Base-by-base conservation (phyloP, 2,329 filamentous ascomycete species). In the Fusarium concolor region DNA sequence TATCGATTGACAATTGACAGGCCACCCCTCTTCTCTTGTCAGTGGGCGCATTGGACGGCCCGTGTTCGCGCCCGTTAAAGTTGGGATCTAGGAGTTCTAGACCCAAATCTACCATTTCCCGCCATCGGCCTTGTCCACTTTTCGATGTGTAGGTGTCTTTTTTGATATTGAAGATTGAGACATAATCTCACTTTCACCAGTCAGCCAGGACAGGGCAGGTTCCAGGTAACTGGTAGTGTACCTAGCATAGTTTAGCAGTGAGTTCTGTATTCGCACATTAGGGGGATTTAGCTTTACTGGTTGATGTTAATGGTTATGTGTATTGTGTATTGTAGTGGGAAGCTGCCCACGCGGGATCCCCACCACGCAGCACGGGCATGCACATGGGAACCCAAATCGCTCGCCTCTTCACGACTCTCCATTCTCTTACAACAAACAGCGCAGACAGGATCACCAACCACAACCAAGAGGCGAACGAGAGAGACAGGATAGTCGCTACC, bases 81-180 rank as follows among this genome's bases (percentile, higher is more conserved):
- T 62, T 62, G 55, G 47, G 55, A 68, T 70, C 67, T 66, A 62
- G 50, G 43, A 42, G 42, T 42, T 47, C 50, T 56, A 58, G 44
- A 33, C 70, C 55, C 58, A 44, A 68, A 62, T 70, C 45, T 70
- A 47, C 64, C 69, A 72, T 65, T 31, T 56, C 46, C 44, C 44
- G 50, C 54, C 56, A 72, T 63, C 49, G 55, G 43, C 46, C 67
- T 67, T 57, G 45, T 10, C 56, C 47, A 69, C 65, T 69, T 72
- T 72, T 62, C 39, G 31, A 26, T 26, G 26, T 26, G 7, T 26
- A 6, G 26, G 26, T 37, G n/a, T 39, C n/a, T 24, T 15, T 15
- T 15, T 10, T 35, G 38, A 18, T 43, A 8, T 10, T 45, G 26
- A 44, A 26, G 24, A 20, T 43, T 31, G 11, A n/a, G 18, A 20